phyloP scores from a whole-genome alignment of 257 asterid genomes.

The Ilex aquifolium region DNA sequence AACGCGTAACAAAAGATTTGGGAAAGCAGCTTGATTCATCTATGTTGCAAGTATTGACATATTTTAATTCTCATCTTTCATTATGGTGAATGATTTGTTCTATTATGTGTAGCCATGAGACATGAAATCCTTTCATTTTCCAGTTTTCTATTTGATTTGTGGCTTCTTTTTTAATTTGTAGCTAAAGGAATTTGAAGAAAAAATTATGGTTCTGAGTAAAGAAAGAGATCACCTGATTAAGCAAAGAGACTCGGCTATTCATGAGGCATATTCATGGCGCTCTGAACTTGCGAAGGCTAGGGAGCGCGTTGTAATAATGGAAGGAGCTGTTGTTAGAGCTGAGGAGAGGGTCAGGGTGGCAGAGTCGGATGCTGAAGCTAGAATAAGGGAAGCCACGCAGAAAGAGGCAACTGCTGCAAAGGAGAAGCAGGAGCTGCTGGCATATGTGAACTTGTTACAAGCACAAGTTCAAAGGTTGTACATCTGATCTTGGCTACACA shows the following conservation, averaged over 20 bases:
- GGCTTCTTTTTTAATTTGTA: conserved; percentile 18
- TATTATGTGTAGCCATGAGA: background rate
- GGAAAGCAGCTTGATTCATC: conserved; percentile 52
- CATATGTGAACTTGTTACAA: conserved; percentile 57
- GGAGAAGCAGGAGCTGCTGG: conserved; percentile 80
- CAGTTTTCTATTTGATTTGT: background rate
- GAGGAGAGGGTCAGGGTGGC: conserved; percentile 84
- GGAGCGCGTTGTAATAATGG: conserved; percentile 84
- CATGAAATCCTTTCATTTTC: background rate
- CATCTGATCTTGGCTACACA: background rate
- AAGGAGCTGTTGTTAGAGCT: conserved; percentile 92
- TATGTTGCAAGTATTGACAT: conserved; percentile 41
- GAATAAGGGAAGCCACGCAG: conserved; percentile 65
- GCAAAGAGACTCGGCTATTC: conserved; percentile 70
- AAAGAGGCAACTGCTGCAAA: conserved; percentile 59
- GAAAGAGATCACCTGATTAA: conserved; percentile 70
- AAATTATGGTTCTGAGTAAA: conserved; percentile 41
- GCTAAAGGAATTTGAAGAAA: conserved; percentile 68
- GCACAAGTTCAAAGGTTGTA: conserved; percentile 77
- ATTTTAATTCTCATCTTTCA: conserved; percentile 1
- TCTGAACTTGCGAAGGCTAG: conserved; percentile 96
- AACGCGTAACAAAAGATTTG: conserved; percentile 59
- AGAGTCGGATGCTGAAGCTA: conserved; percentile 78
- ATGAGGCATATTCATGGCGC: conserved; percentile 97
- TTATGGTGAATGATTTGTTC: background rate